phyloP scores from a whole-genome alignment of 2,329 filamentous ascomycete species.

The Hymenoscyphus occultus region DNA sequence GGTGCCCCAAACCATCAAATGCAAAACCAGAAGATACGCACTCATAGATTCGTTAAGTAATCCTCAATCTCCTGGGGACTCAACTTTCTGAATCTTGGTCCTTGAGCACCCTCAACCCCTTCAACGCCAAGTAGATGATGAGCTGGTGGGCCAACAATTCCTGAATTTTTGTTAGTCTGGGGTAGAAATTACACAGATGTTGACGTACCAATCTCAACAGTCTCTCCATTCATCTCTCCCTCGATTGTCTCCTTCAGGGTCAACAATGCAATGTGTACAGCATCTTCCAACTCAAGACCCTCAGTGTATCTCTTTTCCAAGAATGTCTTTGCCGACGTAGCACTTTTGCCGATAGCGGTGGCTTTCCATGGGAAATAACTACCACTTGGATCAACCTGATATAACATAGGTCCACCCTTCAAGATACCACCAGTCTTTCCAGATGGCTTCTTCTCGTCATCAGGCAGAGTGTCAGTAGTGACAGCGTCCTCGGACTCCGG shows the following conservation, averaged over 20 bases:
- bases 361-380: constrained; percentile 99
- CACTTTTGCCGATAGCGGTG: constrained; percentile 97
- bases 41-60: constrained; percentile 92
- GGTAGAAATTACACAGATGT: background rate
- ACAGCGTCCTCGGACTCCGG: constrained; percentile 69
- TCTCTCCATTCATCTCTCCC: constrained; percentile 98
- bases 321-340: constrained; percentile 97
- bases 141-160: constrained; percentile 92
- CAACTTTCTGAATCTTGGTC: constrained; percentile 89
- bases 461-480: constrained; percentile 53
- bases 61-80: constrained; percentile 98
- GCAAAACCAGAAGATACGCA: constrained; percentile 22
- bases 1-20: constrained; percentile 26
- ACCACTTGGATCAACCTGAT: constrained; percentile 98
- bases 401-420: constrained; percentile 94
- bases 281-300: constrained; percentile 93
- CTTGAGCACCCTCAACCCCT: constrained; percentile 79
- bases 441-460: constrained; percentile 65
- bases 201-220: constrained; percentile 89
- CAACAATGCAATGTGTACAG: constrained; percentile 94
- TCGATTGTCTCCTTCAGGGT: constrained; percentile 99
- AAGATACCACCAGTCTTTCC: constrained; percentile 93
- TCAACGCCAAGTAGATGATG: constrained; percentile 90
- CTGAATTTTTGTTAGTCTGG: constrained; percentile 45
- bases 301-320: constrained; percentile 99